Percentiles rank a stretch among this genome's conserved stretches.
Evolutionary conservation across 176 grass and related monocot species (phyloP).

Genomic region (Pontederia paniculata): DNA sequence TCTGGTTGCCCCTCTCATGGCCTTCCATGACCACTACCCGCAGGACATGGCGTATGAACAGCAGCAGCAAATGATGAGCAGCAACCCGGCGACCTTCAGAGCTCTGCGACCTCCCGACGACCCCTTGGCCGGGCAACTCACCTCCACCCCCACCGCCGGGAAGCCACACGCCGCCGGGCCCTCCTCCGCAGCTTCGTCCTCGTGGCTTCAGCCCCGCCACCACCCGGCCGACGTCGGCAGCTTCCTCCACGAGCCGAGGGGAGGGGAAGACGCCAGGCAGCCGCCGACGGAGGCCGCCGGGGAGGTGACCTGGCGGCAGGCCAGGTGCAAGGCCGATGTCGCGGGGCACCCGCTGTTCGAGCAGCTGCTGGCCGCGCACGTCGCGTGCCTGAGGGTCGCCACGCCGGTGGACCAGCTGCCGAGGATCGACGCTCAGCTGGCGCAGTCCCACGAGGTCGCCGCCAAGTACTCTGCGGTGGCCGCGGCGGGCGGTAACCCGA

Average conservation of each 20-base stretch:
- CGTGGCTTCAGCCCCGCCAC: background rate
- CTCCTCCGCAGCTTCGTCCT: background rate
- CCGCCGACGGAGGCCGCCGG: background rate
- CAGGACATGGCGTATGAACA: conserved; percentile 9
- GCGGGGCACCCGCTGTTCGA: conserved; percentile 15
- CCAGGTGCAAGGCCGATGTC: conserved; percentile 14
- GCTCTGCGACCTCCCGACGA: background rate
- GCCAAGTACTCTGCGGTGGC: conserved; percentile 11
- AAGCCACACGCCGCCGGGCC: background rate
- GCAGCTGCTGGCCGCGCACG: conserved; percentile 20
- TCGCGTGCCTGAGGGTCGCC: conserved; percentile 17
- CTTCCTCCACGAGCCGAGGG: background rate
- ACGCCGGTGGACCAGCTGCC: conserved; percentile 26
- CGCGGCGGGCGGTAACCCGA: background rate
- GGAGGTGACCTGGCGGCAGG: background rate
- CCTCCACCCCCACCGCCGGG: background rate
- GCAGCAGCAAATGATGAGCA: background rate
- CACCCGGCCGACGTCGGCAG: background rate
- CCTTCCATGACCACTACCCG: conserved; percentile 19
- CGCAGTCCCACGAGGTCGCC: conserved; percentile 15
- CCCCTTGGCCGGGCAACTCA: background rate
- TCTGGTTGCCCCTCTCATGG: too few species aligned
- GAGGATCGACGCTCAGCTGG: conserved; percentile 19
- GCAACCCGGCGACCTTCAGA: conserved; percentile 7
- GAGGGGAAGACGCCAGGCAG: background rate